Evolutionary conservation across 345 rosid species (phyloP).

Genomic region (Theobroma cacao): DNA sequence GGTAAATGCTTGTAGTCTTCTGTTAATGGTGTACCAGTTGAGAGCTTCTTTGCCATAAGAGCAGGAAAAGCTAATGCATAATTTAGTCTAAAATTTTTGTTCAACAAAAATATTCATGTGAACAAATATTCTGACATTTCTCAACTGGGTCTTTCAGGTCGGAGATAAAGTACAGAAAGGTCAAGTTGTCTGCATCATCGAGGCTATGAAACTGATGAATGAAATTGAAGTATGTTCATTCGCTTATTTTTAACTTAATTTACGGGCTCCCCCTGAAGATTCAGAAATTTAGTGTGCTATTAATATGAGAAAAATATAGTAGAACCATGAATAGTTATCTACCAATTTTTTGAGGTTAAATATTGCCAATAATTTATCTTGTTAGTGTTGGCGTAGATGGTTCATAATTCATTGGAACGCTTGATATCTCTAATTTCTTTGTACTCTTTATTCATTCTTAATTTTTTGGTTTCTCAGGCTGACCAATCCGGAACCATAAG

Average conservation of each 20-base stretch:
- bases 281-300: neutral
- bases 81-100: neutral
- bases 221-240: conserved; percentile 75
- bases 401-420: neutral
- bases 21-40: neutral
- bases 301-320: neutral
- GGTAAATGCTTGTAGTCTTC: conserved; percentile 36
- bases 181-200: conserved; percentile 88
- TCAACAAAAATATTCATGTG: neutral
- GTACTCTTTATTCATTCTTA: neutral
- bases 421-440: neutral
- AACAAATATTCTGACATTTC: neutral
- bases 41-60: neutral
- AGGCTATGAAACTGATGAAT: conserved; percentile 99
- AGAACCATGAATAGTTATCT: neutral
- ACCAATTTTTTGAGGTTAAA: neutral
- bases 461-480: conserved; percentile 48
- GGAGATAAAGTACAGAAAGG: conserved; percentile 99
- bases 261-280: neutral
- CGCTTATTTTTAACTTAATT: conserved; percentile 1
- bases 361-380: neutral
- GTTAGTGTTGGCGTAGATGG: neutral
- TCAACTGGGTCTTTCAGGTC: conserved; percentile 42
- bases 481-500: conserved; percentile 88
- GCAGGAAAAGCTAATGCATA: neutral